Percentiles rank a stretch among this genome's conserved stretches.
Conservation (phyloP, 345 rosid species). For the Brassica juncea region DNA sequence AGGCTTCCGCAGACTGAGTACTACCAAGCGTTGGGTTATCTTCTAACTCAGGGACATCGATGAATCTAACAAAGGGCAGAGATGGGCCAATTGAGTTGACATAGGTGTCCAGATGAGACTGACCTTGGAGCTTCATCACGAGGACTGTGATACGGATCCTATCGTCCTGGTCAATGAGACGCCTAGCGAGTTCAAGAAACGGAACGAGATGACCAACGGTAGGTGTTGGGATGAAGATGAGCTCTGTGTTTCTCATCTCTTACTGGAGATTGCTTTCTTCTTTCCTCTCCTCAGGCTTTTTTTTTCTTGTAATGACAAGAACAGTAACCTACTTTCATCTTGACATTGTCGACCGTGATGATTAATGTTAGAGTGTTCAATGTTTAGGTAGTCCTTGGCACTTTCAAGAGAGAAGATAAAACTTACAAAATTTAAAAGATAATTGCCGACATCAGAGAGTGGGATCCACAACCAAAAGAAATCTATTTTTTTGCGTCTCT, state of each 20-base stretch:
- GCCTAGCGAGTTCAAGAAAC: constrained; percentile 48
- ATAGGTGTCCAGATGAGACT: constrained; percentile 32
- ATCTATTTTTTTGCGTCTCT: constrained; percentile 13
- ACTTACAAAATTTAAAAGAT: neutral
- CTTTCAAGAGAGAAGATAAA: constrained; percentile 5
- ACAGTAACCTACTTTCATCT: neutral
- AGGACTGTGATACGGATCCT: constrained; percentile 43
- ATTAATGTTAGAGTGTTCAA: neutral
- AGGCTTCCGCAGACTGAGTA: constrained; percentile 29
- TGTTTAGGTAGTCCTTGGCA: constrained; percentile 10
- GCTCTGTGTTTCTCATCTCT: constrained; percentile 31
- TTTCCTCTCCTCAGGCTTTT: neutral
- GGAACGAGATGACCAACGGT: constrained; percentile 52
- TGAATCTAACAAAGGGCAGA: constrained; percentile 31
- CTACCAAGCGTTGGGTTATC: constrained; percentile 8
- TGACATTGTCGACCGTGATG: constrained; percentile 8
- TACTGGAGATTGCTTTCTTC: neutral
- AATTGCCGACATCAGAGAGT: constrained; percentile 9
- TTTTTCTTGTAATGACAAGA: neutral
- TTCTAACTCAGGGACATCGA: constrained; percentile 37
- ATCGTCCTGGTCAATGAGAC: constrained; percentile 45
- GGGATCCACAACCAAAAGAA: constrained; percentile 18
- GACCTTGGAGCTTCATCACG: constrained; percentile 36
- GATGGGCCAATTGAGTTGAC: constrained; percentile 31
- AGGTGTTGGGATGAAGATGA: constrained; percentile 39